Evolutionary conservation across 2,329 filamentous ascomycete genomes (phyloP), one percentile per base, ranked within the genome.

Genomic region (Scytalidium sp.): DNA sequence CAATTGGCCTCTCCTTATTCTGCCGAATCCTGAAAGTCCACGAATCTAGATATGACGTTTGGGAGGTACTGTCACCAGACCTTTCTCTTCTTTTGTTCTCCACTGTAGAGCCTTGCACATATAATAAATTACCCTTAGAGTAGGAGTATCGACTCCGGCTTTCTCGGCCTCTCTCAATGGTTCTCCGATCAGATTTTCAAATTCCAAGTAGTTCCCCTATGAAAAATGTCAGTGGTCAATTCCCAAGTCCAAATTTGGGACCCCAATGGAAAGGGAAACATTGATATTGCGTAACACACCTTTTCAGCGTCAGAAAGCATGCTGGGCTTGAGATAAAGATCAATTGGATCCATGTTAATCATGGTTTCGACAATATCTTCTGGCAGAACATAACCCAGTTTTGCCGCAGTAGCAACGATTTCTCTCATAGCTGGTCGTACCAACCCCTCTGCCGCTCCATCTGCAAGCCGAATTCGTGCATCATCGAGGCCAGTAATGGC

Each of bases 131-230:
- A 67, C 76, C 62, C 77, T 74, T 62, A 79, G 51, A 55, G 75
- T 64, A 4, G 75, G 75, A 68, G 78, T 75, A 52, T 75, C 72
- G 8, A 75, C 67, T 0, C 75, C 76, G 44, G 75, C 64, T 50
- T 69, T 70, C 52, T 73, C 64, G 8, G 75, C 76, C 29, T 78
- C 71, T 52, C 75, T 62, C 36, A 80, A 69, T 5, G 77, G 76
- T 56, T 80, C 78, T 1, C 78, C 77, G 13, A 80, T 56, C 43
- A 80, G 78, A 41, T 79, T 77, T 57, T 80, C 77, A 53, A 79
- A 63, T 57, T 80, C 78, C 70, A 80, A 75, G 46, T 72, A 76
- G 56, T 80, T 81, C 15, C 77, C 74, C 73, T 73, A 52, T 22
- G 3, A 3, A 53, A 44, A 36, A 36, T 36, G 13, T 15, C 15